Evolutionary conservation across 2,329 filamentous ascomycete genomes (phyloP), one percentile per base, ranked within the genome.

Genomic region (Penicillium hesseltinei): DNA sequence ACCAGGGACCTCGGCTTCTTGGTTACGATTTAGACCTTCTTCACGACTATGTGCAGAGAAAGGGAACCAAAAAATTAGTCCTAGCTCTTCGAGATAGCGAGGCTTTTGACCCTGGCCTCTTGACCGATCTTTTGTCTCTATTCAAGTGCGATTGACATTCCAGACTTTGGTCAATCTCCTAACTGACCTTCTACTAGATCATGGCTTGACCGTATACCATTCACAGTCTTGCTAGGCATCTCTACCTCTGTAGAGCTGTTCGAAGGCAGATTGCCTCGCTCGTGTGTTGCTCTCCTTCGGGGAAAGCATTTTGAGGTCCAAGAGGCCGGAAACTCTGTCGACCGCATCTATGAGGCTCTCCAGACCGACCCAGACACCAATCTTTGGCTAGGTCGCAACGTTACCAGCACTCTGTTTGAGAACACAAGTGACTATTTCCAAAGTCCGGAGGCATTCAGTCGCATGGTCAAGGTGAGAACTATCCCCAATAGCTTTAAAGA

Each of bases 231-330:
- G 3, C 81, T 88, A 54, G 83, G 82, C 15, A 80, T 88, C 48
- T 83, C 83, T n/a, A 87, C 85, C 0, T 86, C 84, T 3, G 77
- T 84, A 11, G 84, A 86, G 47, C 79, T 84, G 19, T 83, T 88
- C 54, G 83, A 87, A 66, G 79, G 81, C 43, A 78, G 84, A 47
- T 71, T 88, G 4, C 79, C 84, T 11, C 78, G 80, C 45, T 78
- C 77, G 17, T 80, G 80, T 17, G 75, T 84, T 38, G 77, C 79
- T 48, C 75, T 80, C 48, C 73, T 88, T 4, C 73, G 81, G 45
- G 84, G 83, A 7, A 72, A 76, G 58, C 77, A 82, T 27, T 87
- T 87, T 61, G 81, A 85, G 63, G 69, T 77, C 56, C 74, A 77
- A 29, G 76, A 78, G 49, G 79, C 80, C 7, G 75, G 82, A 44